Evolutionary conservation across 140 eudicot species (phyloP), one percentile per base, ranked within the genome.

Genomic region (Oenanthe javanica): DNA sequence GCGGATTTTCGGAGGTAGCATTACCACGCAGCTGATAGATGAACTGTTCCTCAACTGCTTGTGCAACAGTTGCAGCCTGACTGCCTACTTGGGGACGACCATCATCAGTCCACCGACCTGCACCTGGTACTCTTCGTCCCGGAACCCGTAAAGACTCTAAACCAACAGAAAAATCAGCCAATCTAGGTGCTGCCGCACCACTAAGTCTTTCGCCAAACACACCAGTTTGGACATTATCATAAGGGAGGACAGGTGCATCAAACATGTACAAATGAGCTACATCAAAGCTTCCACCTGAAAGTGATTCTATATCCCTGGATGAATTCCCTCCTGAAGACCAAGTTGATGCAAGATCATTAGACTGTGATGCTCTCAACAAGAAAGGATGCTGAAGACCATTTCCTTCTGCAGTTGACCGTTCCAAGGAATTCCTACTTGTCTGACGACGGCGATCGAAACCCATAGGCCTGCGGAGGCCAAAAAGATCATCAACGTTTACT

Each of bases 101-200:
- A 88, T 95, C 99, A 86, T 95, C 99, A 50, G 96, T 90, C 98
- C 99, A 95, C 79, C 99, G 89, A 21, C 98, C 98, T 85, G 89
- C 97, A 80, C 93, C 99, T 77, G 96, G 89, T 72, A 96, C 93
- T 84, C 99, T 89, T 82, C 97, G 90, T 38, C 93, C 86, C n/a
- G 93, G 85, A 82, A 82, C 88, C 49, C 88, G 96, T 78, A 91
- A 76, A 1, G 97, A 95, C 91, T 91, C 97, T 88, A 95, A 85
- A 81, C 99, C 98, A 78, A 95, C 91, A 76, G 99, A 89, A 79
- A 88, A 89, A 81, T 92, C 98, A 81, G 90, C 86, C 80, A 86
- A 76, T 50, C 92, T 82, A 23, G 90, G 92, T 46, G 98, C 92
- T 78, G 92, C 92, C 1, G 87, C 87, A 79, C 91, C 89, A 49